Percentiles rank a stretch among this genome's conserved stretches.
phyloP scores from a whole-genome alignment of 2,329 filamentous ascomycete genomes.

The Apiospora aurea region DNA sequence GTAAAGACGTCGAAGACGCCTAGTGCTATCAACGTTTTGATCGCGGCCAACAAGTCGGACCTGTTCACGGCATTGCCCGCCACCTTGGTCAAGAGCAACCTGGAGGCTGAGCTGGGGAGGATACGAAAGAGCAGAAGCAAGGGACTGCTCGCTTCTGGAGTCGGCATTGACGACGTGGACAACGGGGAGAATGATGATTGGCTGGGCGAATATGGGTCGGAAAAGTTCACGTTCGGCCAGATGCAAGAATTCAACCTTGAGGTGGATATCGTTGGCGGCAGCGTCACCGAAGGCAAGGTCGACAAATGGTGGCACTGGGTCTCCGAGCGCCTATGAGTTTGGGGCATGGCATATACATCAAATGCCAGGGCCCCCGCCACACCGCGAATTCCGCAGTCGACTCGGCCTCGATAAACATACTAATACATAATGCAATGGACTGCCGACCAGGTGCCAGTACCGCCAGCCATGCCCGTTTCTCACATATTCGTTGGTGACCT shows the following conservation, averaged over 20 bases:
- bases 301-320: slow-evolving; percentile 94
- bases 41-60: slow-evolving; percentile 95
- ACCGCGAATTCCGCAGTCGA: not conserved
- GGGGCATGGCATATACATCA: not conserved
- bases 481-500: not conserved
- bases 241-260: slow-evolving; percentile 84
- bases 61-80: slow-evolving; percentile 91
- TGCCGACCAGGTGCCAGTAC: not conserved
- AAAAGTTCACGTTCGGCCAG: slow-evolving; percentile 79
- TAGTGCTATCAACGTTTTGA: slow-evolving; percentile 72
- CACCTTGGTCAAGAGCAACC: slow-evolving; percentile 72
- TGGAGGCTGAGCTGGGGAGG: slow-evolving; percentile 83
- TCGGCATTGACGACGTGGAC: slow-evolving; percentile 67
- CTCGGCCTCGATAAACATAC: not conserved
- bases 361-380: not conserved
- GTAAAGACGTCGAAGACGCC: slow-evolving; percentile 64
- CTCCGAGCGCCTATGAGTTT: slow-evolving; percentile 71
- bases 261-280: slow-evolving; percentile 80
- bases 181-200: slow-evolving; percentile 81
- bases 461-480: not conserved
- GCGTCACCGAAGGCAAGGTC: slow-evolving; percentile 71
- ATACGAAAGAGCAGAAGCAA: slow-evolving; percentile 80
- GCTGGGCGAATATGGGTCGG: slow-evolving; percentile 81
- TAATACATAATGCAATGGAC: slow-evolving; percentile 15
- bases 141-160: slow-evolving; percentile 82